These are phyloP conservation scores for Cryptosporidium parvum DNA, from an alignment of 169 alveolate species.

Conservation along the genomic window DNA sequence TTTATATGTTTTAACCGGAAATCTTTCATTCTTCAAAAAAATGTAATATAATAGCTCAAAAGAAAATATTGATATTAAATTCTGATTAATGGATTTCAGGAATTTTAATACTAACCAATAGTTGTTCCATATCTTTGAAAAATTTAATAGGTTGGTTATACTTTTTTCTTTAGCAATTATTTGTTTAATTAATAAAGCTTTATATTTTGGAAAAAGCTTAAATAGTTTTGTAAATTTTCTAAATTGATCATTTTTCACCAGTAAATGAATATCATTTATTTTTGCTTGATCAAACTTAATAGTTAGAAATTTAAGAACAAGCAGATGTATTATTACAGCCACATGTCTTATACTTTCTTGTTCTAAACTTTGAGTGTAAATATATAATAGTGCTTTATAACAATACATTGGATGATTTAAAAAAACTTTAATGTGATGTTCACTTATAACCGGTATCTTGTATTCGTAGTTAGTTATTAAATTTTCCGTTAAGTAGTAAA, in stretches of 20 bases:
- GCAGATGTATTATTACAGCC: background rate
- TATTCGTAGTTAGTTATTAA: background rate
- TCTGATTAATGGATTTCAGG: background rate
- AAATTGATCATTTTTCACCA: background rate
- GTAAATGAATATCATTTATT: background rate
- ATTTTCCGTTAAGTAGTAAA: background rate
- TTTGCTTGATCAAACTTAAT: background rate
- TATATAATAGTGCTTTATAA: background rate
- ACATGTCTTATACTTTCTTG: background rate
- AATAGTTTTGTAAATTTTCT: background rate
- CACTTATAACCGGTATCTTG: background rate
- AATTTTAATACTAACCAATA: slow-evolving; percentile 36
- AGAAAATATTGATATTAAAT: slow-evolving; percentile 3
- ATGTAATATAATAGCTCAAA: background rate
- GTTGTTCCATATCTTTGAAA: slow-evolving; percentile 12
- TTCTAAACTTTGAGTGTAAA: background rate
- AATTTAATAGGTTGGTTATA: background rate
- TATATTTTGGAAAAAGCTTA: background rate
- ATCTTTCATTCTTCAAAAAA: slow-evolving; percentile 17
- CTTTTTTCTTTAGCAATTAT: background rate
- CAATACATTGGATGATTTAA: background rate
- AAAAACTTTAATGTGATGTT: background rate
- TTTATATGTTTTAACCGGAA: background rate
- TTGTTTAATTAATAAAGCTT: background rate
- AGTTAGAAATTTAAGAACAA: background rate